phyloP scores from a whole-genome alignment of 2,329 filamentous ascomycete genomes.

The Monosporascus sp. region DNA sequence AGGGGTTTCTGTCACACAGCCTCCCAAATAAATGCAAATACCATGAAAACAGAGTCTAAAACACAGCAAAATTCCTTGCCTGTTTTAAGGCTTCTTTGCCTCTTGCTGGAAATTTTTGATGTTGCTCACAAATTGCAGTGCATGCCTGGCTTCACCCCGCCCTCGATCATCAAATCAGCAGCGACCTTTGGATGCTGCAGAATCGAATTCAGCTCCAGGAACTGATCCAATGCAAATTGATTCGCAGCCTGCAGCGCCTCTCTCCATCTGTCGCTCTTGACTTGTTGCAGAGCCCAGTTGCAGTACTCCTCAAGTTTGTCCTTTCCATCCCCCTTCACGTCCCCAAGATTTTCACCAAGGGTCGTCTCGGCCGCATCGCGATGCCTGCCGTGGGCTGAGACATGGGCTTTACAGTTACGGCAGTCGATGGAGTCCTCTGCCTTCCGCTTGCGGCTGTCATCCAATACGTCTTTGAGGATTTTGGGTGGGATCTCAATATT shows the following conservation, averaged over 20 bases:
- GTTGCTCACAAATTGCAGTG: conserved; percentile 1
- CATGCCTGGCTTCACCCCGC: not conserved
- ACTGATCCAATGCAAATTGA: no score
- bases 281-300: no score
- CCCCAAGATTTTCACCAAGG: no score
- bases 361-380: no score
- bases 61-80: not conserved
- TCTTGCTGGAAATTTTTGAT: not conserved
- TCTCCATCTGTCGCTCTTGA: no score
- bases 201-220: not conserved
- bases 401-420: not conserved
- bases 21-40: not conserved
- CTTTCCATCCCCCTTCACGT: no score
- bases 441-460: conserved; percentile 16
- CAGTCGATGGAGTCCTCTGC: conserved; percentile 2
- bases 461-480: conserved; percentile 16
- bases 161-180: not conserved
- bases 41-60: not conserved
- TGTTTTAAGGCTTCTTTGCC: not conserved
- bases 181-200: not conserved
- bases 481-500: conserved; percentile 12
- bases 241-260: no score
- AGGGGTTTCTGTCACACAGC: not conserved
- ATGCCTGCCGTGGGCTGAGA: not conserved
- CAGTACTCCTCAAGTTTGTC: no score